A percentile compares a stretch with the other conserved stretches of the same genome.
phyloP scores from a whole-genome alignment of 257 asterid species.

The Ilex asprella region DNA sequence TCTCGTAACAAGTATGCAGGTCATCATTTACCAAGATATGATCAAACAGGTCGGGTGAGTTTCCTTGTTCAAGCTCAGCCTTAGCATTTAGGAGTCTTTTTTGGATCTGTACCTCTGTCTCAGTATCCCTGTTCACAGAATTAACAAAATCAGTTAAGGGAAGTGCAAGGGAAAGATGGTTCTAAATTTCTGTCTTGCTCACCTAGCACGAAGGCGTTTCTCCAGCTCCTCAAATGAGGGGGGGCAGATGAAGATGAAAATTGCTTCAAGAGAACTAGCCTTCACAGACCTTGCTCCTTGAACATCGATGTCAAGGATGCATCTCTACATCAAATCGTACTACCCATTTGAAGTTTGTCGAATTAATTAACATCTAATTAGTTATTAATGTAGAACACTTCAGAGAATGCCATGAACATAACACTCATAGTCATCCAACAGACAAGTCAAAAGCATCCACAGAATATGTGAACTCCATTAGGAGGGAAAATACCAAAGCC shows the following conservation, averaged over 20 bases:
- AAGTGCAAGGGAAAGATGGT: conserved; percentile 3
- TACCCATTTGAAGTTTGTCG: conserved; percentile 23
- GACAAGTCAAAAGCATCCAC: neutral
- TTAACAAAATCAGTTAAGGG: conserved; percentile 10
- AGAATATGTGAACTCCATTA: too few species aligned
- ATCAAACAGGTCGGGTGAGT: conserved; percentile 70
- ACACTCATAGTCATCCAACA: neutral
- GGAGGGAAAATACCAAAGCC: too few species aligned
- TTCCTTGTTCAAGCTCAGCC: conserved; percentile 70
- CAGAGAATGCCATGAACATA: neutral
- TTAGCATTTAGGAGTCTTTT: conserved; percentile 73
- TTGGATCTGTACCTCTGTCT: conserved; percentile 86
- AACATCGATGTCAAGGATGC: conserved; percentile 98
- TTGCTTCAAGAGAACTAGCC: conserved; percentile 86
- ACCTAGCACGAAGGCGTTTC: conserved; percentile 98
- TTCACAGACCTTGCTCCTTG: conserved; percentile 98
- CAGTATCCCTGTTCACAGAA: conserved; percentile 61
- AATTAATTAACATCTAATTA: conserved; percentile 6
- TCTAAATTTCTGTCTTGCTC: conserved; percentile 25
- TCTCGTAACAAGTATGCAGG: conserved; percentile 56
- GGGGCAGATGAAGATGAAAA: conserved; percentile 85
- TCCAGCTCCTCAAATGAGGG: conserved; percentile 95
- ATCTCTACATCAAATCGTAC: conserved; percentile 65
- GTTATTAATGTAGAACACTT: too few species aligned
- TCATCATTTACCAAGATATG: conserved; percentile 72